Evolutionary conservation across 805 yeast genomes (phyloP), one percentile per base, ranked within the genome.

Genomic region (Starmerella bombicola): DNA sequence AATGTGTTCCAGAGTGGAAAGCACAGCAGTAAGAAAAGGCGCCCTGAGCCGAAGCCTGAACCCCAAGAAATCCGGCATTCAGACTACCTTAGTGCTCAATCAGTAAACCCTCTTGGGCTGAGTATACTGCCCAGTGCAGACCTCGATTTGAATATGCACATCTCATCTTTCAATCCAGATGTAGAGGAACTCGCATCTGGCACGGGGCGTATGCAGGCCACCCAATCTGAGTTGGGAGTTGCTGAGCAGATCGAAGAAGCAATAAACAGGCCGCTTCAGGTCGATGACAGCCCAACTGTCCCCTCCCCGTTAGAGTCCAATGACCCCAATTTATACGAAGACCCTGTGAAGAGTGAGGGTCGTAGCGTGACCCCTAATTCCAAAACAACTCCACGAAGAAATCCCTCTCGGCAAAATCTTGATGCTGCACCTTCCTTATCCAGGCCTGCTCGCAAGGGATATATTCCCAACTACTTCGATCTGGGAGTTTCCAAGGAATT

Each of bases 1-100:
- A 52, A 52, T 38, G 49, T 51, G 29, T 52, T 52, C 40, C 55
- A 52, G 41, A 22, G 25, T 9, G 20, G 39, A 5, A 41, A n/a
- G 26, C 21, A 23, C 15, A 20, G 39, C 33, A 40, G 17, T 8
- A 29, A 29, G 32, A 9, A 40, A 34, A 43, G 49, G 22, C 23
- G 34, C 20, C 36, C 33, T 17, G 34, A 36, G 24, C 40, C 41
- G 15, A 30, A 22, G 35, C 19, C 38, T 9, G 29, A 21, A 9
- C 28, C 28, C 13, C 13, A 9, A 10, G 28, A 24, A 24, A 9
- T 13, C 13, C 12, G 9, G 9, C 28, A 24, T 24, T 10, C 28
- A 13, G 12, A 9, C 12, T 29, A 29, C 15, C 18, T 18, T 9
- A 30, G 15, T 26, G 25, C 39, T 5, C 17, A 22, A 12, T 37